Conservation (phyloP, 208 protist species). For the Trypanosoma cruzi region DNA sequence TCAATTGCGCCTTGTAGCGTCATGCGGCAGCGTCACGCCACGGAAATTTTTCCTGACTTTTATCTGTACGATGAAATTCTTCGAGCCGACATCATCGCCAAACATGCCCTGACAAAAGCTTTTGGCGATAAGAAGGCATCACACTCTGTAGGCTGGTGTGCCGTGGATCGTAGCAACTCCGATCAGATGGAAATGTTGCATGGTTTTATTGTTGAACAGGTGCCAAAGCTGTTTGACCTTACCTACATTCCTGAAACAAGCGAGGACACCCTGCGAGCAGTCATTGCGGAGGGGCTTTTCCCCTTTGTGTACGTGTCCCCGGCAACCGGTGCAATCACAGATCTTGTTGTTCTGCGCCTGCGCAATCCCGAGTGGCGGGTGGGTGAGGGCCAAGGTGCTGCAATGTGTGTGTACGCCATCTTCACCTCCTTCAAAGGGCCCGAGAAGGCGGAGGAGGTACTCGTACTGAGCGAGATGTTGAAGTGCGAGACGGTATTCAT, state of each 20-base stretch:
- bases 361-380: constrained; percentile 16
- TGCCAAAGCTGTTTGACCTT: constrained; percentile 38
- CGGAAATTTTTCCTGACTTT: constrained; percentile 73
- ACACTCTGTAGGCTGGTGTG: constrained; percentile 28
- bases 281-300: constrained; percentile 37
- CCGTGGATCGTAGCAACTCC: constrained; percentile 24
- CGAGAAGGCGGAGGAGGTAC: constrained; percentile 69
- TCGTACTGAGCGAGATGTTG: constrained; percentile 53
- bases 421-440: constrained; percentile 55
- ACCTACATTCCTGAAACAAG: constrained; percentile 43
- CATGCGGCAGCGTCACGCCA: constrained; percentile 36
- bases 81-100: constrained; percentile 63
- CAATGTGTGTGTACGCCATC: constrained; percentile 54
- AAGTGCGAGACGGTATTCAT: constrained; percentile 61
- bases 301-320: constrained; percentile 37
- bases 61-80: constrained; percentile 66
- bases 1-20: constrained; percentile 44
- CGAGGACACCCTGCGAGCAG: constrained; percentile 37
- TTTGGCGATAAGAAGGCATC: constrained; percentile 25
- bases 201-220: constrained; percentile 41
- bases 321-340: constrained; percentile 34
- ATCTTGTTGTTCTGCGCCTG: constrained; percentile 69
- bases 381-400: constrained; percentile 13
- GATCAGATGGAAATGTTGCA: constrained; percentile 40
- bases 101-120: constrained; percentile 45